Base-by-base conservation (phyloP, 345 rosid genomes). In the Clausena lansium region DNA sequence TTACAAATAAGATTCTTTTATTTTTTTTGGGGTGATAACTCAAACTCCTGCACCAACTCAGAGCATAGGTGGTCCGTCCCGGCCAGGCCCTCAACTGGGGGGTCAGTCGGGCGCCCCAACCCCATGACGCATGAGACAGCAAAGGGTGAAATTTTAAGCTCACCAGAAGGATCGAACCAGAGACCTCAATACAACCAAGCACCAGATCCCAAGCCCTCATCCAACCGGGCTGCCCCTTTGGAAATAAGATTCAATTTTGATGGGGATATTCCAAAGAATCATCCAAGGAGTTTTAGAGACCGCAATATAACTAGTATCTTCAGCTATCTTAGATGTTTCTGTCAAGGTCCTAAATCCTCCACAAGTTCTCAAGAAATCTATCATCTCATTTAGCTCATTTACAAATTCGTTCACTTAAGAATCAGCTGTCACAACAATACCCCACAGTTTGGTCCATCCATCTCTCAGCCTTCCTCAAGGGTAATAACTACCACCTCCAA, bases 361-460 rank as follows among this genome's bases (percentile, higher is more conserved):
- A 20, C 4, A 65, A 15, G 17, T 24, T 50, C 6, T 61, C 68
- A 59, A 28, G 76, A 76, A 27, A 74, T n/a, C 67, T 68, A 32
- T 20, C 67, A 14, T 30, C 9, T 67, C n/a, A 47, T 19, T 73
- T 64, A 71, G 71, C 54, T 25, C 10, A 68, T 28, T 38, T 38
- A 59, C 24, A 45, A 64, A 13, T 36, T 35, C 57, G 69, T 70
- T 72, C 67, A 32, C 41, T 62, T 55, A 60, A 10, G 41, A 47
- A 58, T 17, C 36, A n/a, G 32, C 57, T 6, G 74, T 59, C 36
- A 65, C 35, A 27, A 7, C 11, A 76, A 45, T 41, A 57, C 8
- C 25, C 25, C 27, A 76, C 67, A 69, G 24, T 36, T 75, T 65
- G 68, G 81, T 54, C 86, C 83, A 78, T 38, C 79, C 65, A 55